phyloP scores from a whole-genome alignment of 1,139 yeast species.

The Candida sp. region DNA sequence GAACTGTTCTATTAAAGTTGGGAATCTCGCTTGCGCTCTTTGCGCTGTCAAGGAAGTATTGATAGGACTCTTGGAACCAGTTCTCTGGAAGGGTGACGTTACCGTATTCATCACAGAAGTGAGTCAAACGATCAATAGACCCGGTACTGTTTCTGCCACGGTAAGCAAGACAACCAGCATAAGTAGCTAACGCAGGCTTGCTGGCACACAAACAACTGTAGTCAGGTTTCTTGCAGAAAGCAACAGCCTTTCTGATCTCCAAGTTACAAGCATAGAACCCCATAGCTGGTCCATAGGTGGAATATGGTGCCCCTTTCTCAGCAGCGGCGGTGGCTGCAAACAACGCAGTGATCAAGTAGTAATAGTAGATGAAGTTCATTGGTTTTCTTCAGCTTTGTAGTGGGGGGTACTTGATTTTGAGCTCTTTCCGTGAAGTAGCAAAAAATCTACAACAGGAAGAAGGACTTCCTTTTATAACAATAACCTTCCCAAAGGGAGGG shows the following conservation, averaged over 20 bases:
- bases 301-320: constrained; percentile 14
- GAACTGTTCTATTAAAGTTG: constrained; percentile 23
- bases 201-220: constrained; percentile 16
- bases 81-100: constrained; percentile 18
- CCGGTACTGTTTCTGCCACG: constrained; percentile 4
- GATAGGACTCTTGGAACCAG: constrained; percentile 20
- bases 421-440: no score
- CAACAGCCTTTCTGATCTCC: constrained; percentile 15
- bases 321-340: not conserved
- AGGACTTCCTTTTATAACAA: no score
- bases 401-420: not conserved
- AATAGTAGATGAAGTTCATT: not conserved
- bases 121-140: constrained; percentile 1
- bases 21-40: constrained; percentile 21
- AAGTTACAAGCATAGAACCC: constrained; percentile 22
- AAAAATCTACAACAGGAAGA: no score
- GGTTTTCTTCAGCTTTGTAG: not conserved
- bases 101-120: constrained; percentile 9
- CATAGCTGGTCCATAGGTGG: constrained; percentile 11
- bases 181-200: constrained; percentile 18
- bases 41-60: constrained; percentile 21
- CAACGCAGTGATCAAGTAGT: not conserved
- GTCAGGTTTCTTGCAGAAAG: constrained; percentile 15
- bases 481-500: not conserved
- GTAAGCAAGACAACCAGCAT: constrained; percentile 19